Base-by-base conservation (phyloP, 2,329 filamentous ascomycete genomes). In the Uncinocarpus reesii region DNA sequence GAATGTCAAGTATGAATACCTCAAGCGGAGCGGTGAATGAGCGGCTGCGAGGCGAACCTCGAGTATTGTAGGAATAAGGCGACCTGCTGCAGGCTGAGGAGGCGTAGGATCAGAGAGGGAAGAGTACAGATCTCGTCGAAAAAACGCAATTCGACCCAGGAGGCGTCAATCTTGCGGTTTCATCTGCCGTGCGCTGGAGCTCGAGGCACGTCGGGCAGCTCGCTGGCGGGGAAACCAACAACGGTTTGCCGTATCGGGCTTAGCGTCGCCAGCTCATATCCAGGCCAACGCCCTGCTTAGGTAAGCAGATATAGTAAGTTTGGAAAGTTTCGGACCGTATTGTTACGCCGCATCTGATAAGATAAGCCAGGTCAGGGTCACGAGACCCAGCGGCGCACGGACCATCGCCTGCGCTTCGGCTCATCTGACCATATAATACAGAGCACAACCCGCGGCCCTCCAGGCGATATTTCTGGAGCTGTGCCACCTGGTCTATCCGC, bases 241-340 rank as follows among this genome's bases (percentile, higher is more conserved):
- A 69, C 64, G 62, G 58, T 65, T 61, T 66, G 51, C 66, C 60
- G 46, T 56, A 62, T 66, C 8, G n/a, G 61, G 65, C 57, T 63
- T 67, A 68, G 65, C 55, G 60, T 49, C 48, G 53, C 53, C 58
- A 63, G 50, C 64, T 44, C 62, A 67, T 67, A 63, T 57, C 65
- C 64, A 47, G 58, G 63, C 61, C 65, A 67, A 67, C 65, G 40
- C 36, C 53, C 56, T 23, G 32, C 40, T 56, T 45, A 48, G 29
- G 29, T 44, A 32, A 32, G 34, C 35, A 16, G 5, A 4, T 34
- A 16, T 15, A 16, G 44, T 21, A 45, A 24, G 18, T 1, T 13
- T 31, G 31, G 29, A 24, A 35, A 37, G 13, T 45, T 45, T 36
- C 40, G 42, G 24, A 10, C 10, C 21, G 42, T 45, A 36, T 37